These are phyloP conservation scores for Lepidium didymum DNA, from an alignment of 345 rosid species.

Conservation along the genomic window DNA sequence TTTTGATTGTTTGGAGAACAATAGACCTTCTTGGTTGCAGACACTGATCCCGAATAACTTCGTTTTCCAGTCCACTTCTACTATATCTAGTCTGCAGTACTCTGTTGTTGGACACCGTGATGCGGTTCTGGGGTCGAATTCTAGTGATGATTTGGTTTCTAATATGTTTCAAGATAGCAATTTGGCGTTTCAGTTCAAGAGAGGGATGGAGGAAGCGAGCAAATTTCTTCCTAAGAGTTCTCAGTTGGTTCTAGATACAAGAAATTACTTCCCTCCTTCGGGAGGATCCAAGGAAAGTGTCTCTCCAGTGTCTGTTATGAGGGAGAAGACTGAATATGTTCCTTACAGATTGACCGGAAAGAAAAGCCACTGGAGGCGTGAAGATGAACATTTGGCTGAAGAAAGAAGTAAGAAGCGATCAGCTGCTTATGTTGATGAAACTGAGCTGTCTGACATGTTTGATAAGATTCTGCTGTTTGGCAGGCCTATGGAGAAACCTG, in stretches of 20 bases:
- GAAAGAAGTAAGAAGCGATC: conserved; percentile 56
- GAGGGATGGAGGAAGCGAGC: conserved; percentile 72
- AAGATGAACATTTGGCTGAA: conserved; percentile 38
- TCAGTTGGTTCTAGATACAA: conserved; percentile 37
- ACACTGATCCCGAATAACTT: conserved; percentile 34
- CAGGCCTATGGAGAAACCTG: not conserved
- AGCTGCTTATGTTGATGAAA: conserved; percentile 34
- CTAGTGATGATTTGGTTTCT: conserved; percentile 33
- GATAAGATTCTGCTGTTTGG: conserved; percentile 47
- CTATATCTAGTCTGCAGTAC: not conserved
- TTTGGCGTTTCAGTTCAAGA: conserved; percentile 46
- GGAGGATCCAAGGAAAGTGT: not conserved
- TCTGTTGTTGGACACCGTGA: conserved; percentile 15
- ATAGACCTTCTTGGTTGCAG: conserved; percentile 22
- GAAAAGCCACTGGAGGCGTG: conserved; percentile 44
- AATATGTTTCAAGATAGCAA: conserved; percentile 31
- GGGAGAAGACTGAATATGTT: not conserved
- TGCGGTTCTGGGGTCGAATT: conserved; percentile 27
- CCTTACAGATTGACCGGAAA: conserved; percentile 35
- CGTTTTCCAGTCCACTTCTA: conserved; percentile 39
- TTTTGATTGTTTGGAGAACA: conserved; percentile 34
- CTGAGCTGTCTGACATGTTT: conserved; percentile 52
- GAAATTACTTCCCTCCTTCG: not conserved
- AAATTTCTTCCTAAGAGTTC: conserved; percentile 56
- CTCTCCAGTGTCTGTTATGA: not conserved